Percentiles rank a stretch among this genome's conserved stretches.
These are phyloP conservation scores for Bolboschoenus planiculmis DNA, from an alignment of 176 grass and related monocot species.

Conservation along the genomic window DNA sequence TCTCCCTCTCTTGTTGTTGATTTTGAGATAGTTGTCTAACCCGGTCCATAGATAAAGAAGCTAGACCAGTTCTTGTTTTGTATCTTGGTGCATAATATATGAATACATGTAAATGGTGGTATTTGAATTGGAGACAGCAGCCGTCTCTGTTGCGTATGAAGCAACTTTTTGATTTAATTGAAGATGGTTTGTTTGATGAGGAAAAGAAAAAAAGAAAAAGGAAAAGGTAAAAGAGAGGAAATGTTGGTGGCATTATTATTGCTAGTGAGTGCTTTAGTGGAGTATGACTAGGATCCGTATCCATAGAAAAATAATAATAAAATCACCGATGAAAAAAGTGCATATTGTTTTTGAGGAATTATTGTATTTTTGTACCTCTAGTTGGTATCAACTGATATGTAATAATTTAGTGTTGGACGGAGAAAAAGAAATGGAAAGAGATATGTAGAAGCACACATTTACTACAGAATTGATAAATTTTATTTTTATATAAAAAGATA, in stretches of 20 bases:
- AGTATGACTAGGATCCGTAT: neutral
- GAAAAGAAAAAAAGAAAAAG: neutral
- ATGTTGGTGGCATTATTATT: neutral
- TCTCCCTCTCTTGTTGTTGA: neutral
- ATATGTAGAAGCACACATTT: too few relatives aligned
- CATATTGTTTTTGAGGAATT: neutral
- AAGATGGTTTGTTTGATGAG: neutral
- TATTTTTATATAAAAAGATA: too few relatives aligned
- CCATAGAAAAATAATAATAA: neutral
- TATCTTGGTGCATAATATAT: neutral
- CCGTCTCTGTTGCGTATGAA: conserved; percentile 20
- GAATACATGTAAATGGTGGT: neutral
- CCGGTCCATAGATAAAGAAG: conserved; percentile 3
- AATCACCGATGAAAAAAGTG: neutral
- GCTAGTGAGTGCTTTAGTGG: neutral
- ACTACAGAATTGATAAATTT: too few relatives aligned
- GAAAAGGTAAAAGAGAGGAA: neutral
- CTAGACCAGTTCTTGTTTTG: neutral
- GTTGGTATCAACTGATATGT: too few relatives aligned
- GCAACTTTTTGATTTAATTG: too few relatives aligned
- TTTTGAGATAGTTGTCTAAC: neutral
- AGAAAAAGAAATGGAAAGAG: too few relatives aligned
- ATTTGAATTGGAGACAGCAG: conserved; percentile 9
- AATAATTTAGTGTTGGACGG: too few relatives aligned
- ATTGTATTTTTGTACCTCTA: neutral